Base-by-base conservation (phyloP, 2,329 filamentous ascomycete genomes). In the Calonectria henricotiae region DNA sequence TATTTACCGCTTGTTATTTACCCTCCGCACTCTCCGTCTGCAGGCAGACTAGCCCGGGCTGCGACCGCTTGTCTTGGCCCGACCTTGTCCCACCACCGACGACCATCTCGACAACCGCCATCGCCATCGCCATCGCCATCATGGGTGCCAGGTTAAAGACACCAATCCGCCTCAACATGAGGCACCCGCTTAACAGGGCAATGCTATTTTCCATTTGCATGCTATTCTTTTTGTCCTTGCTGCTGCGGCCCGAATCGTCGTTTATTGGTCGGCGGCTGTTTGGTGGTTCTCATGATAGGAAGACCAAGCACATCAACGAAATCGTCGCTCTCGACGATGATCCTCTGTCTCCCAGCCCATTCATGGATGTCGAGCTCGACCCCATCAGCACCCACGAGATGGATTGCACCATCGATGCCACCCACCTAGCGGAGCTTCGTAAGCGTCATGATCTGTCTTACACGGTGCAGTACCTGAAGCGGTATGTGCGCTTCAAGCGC, bases 391-490 rank as follows among this genome's bases (percentile, higher is more conserved):
- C 71, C 11, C 80, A 82, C 66, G 73, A 81, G 23, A 85, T 88
- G 83, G 82, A 87, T 75, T 90, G 88, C 80, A 82, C 82, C 71
- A 79, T 87, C 68, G 85, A 90, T 77, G 81, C 82, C 47, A 81
- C 83, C 13, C 83, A 85, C 63, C 82, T 90, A 67, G 79, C 80
- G 60, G 78, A 82, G 5, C 76, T 89, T 67, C 83, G 86, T 74
- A 75, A 85, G 30, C 85, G 83, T 71, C 87, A 87, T 74, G 79
- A 82, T 11, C 82, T 90, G 13, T 81, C 84, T 27, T 83, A 87
- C 46, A 83, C 82, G 44, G 87, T 90, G 73, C 85, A 90, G 73
- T 90, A 90, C 80, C 83, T 85, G 68, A 88, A 88, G 79, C 85
- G 88, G 66, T 88, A 89, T 74, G 81, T 90, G 27, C 85, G 85